Conservation (phyloP, 345 rosid genomes). For the Camelina hispida region DNA sequence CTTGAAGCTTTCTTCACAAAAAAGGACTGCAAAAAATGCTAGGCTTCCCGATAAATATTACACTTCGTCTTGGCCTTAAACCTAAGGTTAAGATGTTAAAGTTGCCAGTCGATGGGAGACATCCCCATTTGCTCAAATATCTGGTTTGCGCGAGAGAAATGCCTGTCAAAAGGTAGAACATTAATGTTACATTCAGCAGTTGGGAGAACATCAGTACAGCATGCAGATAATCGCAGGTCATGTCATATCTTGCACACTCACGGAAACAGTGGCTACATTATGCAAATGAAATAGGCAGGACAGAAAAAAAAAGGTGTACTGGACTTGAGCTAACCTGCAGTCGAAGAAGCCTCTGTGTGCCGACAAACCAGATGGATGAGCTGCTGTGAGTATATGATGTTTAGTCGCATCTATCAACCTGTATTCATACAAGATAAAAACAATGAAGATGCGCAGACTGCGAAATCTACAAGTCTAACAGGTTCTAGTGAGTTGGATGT, state of each 20-base stretch:
- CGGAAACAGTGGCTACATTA: no score
- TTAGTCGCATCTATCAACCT: constrained; percentile 87
- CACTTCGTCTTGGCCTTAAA: constrained; percentile 15
- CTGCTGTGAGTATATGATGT: constrained; percentile 94
- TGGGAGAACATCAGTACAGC: constrained; percentile 4
- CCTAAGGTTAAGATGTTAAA: constrained; percentile 46
- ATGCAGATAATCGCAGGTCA: constrained; percentile 6
- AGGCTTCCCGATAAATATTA: constrained; percentile 1
- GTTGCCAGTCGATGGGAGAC: constrained; percentile 83
- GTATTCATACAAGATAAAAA: constrained; percentile 27
- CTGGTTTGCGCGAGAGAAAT: constrained; percentile 86
- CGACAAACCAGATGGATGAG: constrained; percentile 99
- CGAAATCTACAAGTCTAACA: constrained; percentile 3
- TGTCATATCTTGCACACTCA: constrained; percentile 13
- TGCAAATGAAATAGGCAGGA: no score
- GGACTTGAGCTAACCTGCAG: constrained; percentile 74
- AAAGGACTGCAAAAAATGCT: constrained; percentile 29
- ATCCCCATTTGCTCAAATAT: constrained; percentile 72
- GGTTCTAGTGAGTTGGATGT: background rate
- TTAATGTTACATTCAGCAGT: constrained; percentile 23
- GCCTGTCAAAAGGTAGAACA: constrained; percentile 54
- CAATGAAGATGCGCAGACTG: constrained; percentile 18
- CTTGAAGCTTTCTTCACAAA: constrained; percentile 24
- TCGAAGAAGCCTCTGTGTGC: constrained; percentile 95
- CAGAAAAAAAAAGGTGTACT: background rate